A percentile compares a stretch with the other conserved stretches of the same genome.
These are phyloP conservation scores for Asterella californica DNA, from an alignment of 225 moss, liverwort and hornwort species.

Conservation along the genomic window DNA sequence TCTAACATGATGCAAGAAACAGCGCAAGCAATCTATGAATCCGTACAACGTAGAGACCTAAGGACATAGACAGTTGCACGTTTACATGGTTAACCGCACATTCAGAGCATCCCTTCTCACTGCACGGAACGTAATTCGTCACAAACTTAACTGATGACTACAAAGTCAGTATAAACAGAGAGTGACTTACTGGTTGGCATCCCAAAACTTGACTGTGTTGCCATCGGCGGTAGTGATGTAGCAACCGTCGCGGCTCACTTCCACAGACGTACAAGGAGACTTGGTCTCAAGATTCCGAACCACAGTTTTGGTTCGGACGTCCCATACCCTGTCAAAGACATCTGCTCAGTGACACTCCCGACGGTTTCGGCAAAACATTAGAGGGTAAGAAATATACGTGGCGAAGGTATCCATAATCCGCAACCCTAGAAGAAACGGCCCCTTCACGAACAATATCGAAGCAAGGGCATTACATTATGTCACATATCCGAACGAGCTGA, in stretches of 20 bases:
- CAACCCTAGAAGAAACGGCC: background rate
- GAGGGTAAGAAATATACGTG: background rate
- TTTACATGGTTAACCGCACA: too few species aligned
- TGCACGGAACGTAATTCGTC: too few species aligned
- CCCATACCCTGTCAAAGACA: conserved; percentile 71
- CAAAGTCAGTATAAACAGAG: background rate
- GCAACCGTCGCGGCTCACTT: conserved; percentile 95
- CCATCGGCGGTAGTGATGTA: conserved; percentile 98
- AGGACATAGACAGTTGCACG: too few species aligned
- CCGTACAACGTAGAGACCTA: too few species aligned
- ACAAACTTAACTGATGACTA: background rate
- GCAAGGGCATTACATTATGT: too few species aligned
- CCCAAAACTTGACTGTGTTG: conserved; percentile 97
- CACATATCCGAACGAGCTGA: too few species aligned
- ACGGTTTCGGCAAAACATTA: background rate
- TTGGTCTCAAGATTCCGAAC: conserved; percentile 94
- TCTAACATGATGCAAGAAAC: background rate
- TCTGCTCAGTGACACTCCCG: background rate
- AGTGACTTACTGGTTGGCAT: conserved; percentile 89
- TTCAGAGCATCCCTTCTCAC: too few species aligned
- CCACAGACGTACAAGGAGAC: conserved; percentile 91
- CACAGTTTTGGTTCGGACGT: conserved; percentile 79
- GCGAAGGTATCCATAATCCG: background rate
- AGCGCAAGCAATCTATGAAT: too few species aligned
- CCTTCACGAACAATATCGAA: background rate